These are phyloP conservation scores for Sclerotiophoma versabilis DNA, from an alignment of 2,329 filamentous ascomycete species.

Conservation along the genomic window DNA sequence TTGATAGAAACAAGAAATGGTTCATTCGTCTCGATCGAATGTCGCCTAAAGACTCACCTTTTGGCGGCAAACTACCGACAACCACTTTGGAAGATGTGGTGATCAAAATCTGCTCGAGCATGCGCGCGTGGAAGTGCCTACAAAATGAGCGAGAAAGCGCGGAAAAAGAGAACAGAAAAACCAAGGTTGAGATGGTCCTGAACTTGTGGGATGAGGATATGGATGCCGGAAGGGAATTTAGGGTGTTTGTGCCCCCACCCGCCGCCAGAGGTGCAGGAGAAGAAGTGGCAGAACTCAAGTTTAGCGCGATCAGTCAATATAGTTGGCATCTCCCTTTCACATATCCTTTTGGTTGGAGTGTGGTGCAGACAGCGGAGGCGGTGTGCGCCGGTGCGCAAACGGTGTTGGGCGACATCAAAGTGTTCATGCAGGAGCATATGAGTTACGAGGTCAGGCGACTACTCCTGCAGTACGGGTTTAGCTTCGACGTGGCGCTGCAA, in stretches of 20 bases:
- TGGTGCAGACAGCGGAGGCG: background rate
- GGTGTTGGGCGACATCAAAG: background rate
- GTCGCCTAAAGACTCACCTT: background rate
- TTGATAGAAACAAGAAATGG: background rate
- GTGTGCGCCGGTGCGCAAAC: background rate
- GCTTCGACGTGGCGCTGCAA: background rate
- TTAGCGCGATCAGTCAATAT: background rate
- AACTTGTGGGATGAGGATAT: constrained; percentile 1
- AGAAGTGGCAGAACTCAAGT: background rate
- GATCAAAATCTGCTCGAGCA: background rate
- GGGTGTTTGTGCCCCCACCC: constrained; percentile 5
- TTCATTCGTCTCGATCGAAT: background rate
- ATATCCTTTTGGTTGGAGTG: background rate
- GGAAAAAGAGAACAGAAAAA: background rate
- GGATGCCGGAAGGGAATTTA: background rate
- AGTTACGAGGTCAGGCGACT: background rate
- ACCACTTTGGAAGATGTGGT: background rate
- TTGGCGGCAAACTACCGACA: background rate
- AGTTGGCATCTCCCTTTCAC: background rate
- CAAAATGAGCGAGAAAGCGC: background rate
- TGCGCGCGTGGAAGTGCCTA: background rate
- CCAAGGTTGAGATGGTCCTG: background rate
- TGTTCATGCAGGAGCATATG: background rate
- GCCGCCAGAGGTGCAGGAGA: background rate
- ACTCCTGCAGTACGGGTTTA: background rate